Evolutionary conservation across 2,329 filamentous ascomycete genomes (phyloP).

Genomic region (Penicillium sp.): DNA sequence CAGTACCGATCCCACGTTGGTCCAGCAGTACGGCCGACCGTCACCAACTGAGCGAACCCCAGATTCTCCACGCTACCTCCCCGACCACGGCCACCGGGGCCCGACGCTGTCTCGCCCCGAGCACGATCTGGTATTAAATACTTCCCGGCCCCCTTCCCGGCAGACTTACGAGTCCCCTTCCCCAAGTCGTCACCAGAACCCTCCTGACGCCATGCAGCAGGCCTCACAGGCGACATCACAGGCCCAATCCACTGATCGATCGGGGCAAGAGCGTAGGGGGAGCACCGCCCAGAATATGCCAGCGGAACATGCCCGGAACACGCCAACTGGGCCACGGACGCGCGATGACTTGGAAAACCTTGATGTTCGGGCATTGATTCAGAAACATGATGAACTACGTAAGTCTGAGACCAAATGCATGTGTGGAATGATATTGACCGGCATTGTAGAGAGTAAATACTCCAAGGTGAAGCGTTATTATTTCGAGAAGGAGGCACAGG

Average conservation of each 20-base stretch:
- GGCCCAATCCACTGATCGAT: constrained; percentile 11
- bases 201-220: constrained; percentile 28
- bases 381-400: constrained; percentile 49
- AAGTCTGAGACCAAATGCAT: constrained; percentile 17
- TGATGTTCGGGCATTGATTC: constrained; percentile 46
- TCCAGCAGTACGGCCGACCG: constrained; percentile 17
- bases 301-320: constrained; percentile 41
- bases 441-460: constrained; percentile 73
- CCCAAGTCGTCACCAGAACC: constrained; percentile 10
- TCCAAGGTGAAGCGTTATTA: constrained; percentile 98
- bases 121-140: constrained; percentile 22
- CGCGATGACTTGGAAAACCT: constrained; percentile 43
- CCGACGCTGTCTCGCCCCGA: constrained; percentile 12
- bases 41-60: constrained; percentile 22
- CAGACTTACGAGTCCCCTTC: constrained; percentile 22
- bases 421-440: neutral
- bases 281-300: constrained; percentile 24
- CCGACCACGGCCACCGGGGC: constrained; percentile 13
- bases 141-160: constrained; percentile 21
- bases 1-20: constrained; percentile 31
- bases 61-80: constrained; percentile 11
- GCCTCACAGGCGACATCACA: constrained; percentile 12
- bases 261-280: constrained; percentile 11
- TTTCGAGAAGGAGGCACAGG: constrained; percentile 86
- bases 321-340: constrained; percentile 40